Evolutionary conservation across 2,329 filamentous ascomycete species (phyloP).

Genomic region (Calonectria honghensis): DNA sequence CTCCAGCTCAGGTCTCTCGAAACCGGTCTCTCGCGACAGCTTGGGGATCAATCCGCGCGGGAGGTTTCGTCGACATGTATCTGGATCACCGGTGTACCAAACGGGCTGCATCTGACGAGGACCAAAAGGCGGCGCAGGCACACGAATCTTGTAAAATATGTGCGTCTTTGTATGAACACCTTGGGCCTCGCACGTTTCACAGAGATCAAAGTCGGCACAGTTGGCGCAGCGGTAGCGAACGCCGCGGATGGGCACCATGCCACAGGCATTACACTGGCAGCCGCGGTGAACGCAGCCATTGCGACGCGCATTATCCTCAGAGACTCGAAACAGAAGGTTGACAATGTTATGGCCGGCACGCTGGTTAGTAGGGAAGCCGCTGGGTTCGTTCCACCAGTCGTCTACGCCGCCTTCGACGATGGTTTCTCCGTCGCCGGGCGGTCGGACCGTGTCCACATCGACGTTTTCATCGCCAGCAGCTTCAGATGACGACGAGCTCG

Average conservation of each 20-base stretch:
- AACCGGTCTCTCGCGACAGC: constrained; percentile 82
- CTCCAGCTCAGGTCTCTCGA: constrained; percentile 91
- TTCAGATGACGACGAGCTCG: constrained; percentile 65
- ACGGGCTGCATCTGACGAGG: constrained; percentile 87
- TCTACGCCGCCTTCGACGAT: constrained; percentile 65
- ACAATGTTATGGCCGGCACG: constrained; percentile 86
- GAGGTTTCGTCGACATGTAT: constrained; percentile 80
- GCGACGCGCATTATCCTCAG: constrained; percentile 90
- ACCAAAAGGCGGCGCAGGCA: constrained; percentile 90
- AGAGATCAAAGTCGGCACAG: constrained; percentile 96
- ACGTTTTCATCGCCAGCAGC: constrained; percentile 67
- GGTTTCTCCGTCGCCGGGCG: constrained; percentile 62
- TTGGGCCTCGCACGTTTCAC: constrained; percentile 91
- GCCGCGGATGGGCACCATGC: constrained; percentile 90
- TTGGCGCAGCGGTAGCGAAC: constrained; percentile 96
- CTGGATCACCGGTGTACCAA: constrained; percentile 92
- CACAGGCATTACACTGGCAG: constrained; percentile 93
- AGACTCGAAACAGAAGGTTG: constrained; percentile 91
- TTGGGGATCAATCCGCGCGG: constrained; percentile 80
- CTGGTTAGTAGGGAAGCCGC: constrained; percentile 63
- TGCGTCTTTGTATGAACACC: constrained; percentile 90
- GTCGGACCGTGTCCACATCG: constrained; percentile 56
- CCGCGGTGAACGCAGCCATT: constrained; percentile 95
- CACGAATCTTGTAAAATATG: constrained; percentile 95
- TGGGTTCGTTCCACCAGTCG: constrained; percentile 72